Conservation (phyloP, 305 asterid species). For the Fraxinus latifolia region DNA sequence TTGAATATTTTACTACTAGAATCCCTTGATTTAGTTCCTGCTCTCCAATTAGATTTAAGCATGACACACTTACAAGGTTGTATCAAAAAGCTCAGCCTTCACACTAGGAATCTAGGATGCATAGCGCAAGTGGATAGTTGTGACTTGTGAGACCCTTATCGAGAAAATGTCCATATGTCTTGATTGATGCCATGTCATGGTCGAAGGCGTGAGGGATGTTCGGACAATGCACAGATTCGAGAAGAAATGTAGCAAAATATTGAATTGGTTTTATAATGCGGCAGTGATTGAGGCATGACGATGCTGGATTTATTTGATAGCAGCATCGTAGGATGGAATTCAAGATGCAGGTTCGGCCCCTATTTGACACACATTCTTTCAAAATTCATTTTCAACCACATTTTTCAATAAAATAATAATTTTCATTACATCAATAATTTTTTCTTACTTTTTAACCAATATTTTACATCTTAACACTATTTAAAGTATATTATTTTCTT, state of each 20-base stretch:
- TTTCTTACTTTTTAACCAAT: too few relatives aligned
- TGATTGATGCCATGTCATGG: background rate
- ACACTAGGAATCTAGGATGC: constrained; percentile 25
- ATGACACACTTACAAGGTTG: background rate
- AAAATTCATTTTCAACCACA: too few relatives aligned
- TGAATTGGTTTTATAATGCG: background rate
- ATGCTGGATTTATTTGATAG: background rate
- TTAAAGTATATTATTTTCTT: too few relatives aligned
- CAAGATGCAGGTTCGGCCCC: background rate
- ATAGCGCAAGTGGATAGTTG: background rate
- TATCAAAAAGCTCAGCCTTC: constrained; percentile 47
- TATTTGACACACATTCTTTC: too few relatives aligned
- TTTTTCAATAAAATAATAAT: too few relatives aligned
- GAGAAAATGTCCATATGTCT: background rate
- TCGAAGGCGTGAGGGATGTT: background rate
- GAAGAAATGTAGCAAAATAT: background rate
- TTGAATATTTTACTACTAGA: background rate
- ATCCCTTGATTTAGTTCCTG: background rate
- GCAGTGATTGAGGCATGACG: background rate
- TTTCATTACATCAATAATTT: too few relatives aligned
- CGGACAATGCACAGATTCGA: background rate
- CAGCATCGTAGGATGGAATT: background rate
- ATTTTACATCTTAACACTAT: too few relatives aligned
- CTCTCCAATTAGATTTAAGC: background rate
- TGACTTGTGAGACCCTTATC: background rate